Evolutionary conservation across 768 basidiomycete genomes (phyloP).

Genomic region (Hebeloma cylindrosporum): DNA sequence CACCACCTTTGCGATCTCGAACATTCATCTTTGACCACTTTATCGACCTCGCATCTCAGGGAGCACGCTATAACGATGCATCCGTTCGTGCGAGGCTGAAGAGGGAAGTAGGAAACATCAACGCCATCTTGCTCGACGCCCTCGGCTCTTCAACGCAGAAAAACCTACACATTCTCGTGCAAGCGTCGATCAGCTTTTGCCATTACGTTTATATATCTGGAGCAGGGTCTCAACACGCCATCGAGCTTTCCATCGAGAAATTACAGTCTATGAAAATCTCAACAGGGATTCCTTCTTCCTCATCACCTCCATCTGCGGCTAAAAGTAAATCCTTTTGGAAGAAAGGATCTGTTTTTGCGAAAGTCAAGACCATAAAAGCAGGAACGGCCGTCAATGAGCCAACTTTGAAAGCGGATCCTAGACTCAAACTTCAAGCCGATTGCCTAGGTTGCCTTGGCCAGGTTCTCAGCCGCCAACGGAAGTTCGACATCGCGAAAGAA

Average conservation of each 20-base stretch:
- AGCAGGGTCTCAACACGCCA: slow-evolving; percentile 18
- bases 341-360: slow-evolving; percentile 1
- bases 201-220: slow-evolving; percentile 27
- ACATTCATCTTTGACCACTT: slow-evolving; percentile 25
- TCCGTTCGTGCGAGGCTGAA: slow-evolving; percentile 17
- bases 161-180: slow-evolving; percentile 17
- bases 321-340: not conserved
- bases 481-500: slow-evolving; percentile 21
- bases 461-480: slow-evolving; percentile 21
- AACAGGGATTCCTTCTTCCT: not conserved
- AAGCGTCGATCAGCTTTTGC: slow-evolving; percentile 23
- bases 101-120: slow-evolving; percentile 26
- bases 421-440: slow-evolving; percentile 23
- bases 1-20: slow-evolving; percentile 18
- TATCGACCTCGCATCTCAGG: slow-evolving; percentile 19
- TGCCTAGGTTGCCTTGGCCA: slow-evolving; percentile 31
- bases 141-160: slow-evolving; percentile 9
- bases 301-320: not conserved
- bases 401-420: not conserved
- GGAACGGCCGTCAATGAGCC: no score
- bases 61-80: slow-evolving; percentile 7
- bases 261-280: slow-evolving; percentile 8
- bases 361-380: not conserved
- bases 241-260: slow-evolving; percentile 21
- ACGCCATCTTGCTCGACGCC: slow-evolving; percentile 22